Evolutionary conservation across 371 early-diverging fungal species (phyloP).

Genomic region (Funneliformis caledonium): DNA sequence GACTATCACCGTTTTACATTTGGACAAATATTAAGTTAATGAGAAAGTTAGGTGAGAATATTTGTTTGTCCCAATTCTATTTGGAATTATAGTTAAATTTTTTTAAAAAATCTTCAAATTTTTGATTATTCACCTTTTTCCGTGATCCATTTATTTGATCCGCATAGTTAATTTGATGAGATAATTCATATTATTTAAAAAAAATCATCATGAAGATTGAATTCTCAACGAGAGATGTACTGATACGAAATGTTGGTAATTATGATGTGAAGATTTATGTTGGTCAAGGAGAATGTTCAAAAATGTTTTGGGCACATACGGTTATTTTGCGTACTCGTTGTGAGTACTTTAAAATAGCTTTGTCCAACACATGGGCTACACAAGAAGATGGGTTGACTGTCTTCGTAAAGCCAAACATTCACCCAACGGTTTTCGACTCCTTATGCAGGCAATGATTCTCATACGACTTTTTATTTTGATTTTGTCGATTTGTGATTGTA

Average conservation of each 20-base stretch:
- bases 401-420: slow-evolving; percentile 17
- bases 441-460: neutral
- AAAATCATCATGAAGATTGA: neutral
- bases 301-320: slow-evolving; percentile 28
- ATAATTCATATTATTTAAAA: neutral
- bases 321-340: slow-evolving; percentile 13
- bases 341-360: slow-evolving; percentile 25
- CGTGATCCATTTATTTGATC: neutral
- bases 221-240: neutral
- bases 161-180: neutral
- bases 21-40: no score
- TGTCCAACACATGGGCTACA: slow-evolving; percentile 5
- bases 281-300: neutral
- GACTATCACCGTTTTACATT: no score
- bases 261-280: neutral
- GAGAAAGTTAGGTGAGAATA: no score
- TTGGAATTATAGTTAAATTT: no score
- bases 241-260: neutral
- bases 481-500: neutral
- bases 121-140: no score
- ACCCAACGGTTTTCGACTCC: slow-evolving; percentile 8
- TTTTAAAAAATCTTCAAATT: no score
- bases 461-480: neutral
- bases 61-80: no score
- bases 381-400: neutral